Conservation (phyloP, 176 grass and related monocot genomes). For the Elaeis guineensis region DNA sequence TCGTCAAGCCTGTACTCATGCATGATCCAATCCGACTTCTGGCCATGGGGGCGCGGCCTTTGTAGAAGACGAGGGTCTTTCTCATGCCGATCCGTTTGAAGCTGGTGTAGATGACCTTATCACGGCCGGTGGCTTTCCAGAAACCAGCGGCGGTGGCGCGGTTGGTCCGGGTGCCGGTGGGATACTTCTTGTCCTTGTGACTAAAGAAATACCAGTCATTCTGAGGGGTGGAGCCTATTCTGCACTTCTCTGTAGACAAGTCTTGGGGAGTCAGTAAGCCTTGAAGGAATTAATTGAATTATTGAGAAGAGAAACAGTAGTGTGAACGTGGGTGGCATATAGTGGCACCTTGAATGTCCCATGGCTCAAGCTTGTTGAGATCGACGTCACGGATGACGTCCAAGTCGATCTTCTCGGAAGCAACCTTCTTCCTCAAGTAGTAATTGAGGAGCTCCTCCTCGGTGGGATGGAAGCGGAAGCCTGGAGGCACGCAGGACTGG, state of each 20-base stretch:
- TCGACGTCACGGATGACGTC: conserved; percentile 96
- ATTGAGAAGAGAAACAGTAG: no score
- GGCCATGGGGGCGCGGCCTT: conserved; percentile 90
- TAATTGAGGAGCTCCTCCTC: conserved; percentile 97
- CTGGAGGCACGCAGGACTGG: conserved; percentile 90
- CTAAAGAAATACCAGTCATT: conserved; percentile 99
- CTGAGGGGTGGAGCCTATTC: conserved; percentile 81
- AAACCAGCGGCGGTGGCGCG: conserved; percentile 76
- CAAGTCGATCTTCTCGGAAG: conserved; percentile 82
- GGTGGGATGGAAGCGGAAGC: conserved; percentile 96
- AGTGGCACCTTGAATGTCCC: conserved; percentile 84
- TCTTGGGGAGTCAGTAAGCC: no score
- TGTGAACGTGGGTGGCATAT: no score
- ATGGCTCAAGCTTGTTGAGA: conserved; percentile 99
- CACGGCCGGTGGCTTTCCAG: conserved; percentile 97
- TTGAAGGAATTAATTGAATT: no score
- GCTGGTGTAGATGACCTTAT: conserved; percentile 88
- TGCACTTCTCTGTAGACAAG: conserved; percentile 65
- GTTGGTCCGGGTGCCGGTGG: conserved; percentile 91
- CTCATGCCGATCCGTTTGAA: conserved; percentile 88
- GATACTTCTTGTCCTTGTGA: conserved; percentile 99
- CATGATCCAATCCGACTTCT: conserved; percentile 94
- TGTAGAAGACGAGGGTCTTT: conserved; percentile 99
- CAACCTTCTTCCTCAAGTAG: conserved; percentile 90
- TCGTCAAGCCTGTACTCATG: conserved; percentile 88